These are phyloP conservation scores for Mycena capillaripes DNA, from an alignment of 768 basidiomycete genomes.

Conservation along the genomic window DNA sequence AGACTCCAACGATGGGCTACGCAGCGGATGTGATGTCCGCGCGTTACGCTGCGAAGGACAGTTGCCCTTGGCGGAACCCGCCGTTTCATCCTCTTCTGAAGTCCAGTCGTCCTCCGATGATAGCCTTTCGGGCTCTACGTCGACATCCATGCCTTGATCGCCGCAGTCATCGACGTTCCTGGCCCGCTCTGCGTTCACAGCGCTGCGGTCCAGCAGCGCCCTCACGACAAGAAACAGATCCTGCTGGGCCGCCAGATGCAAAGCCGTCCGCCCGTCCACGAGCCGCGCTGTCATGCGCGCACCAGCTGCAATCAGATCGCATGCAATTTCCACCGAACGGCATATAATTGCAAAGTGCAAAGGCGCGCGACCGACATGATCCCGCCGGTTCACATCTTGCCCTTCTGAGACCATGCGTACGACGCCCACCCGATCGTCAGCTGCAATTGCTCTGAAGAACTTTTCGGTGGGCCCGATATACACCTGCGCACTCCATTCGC, in stretches of 20 bases:
- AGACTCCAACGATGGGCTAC: not conserved
- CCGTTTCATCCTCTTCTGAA: conserved; percentile 52
- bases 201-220: conserved; percentile 66
- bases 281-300: conserved; percentile 68
- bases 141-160: not conserved
- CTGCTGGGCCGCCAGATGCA: conserved; percentile 70
- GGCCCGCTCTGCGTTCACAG: conserved; percentile 48
- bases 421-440: conserved; percentile 56
- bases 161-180: conserved; percentile 3
- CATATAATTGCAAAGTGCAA: conserved; percentile 69
- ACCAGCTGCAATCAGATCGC: conserved; percentile 66
- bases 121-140: conserved; percentile 14
- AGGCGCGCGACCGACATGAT: conserved; percentile 72
- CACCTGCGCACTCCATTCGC: conserved; percentile 73
- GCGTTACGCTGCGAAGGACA: conserved; percentile 8
- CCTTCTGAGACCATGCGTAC: conserved; percentile 54
- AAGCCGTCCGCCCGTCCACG: conserved; percentile 66
- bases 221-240: conserved; percentile 56
- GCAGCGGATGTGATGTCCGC: too few species aligned
- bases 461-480: conserved; percentile 67
- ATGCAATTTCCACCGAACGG: conserved; percentile 59
- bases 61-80: conserved; percentile 40
- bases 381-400: conserved; percentile 65
- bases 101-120: conserved; percentile 67
- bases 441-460: conserved; percentile 67